phyloP scores from a whole-genome alignment of 805 yeast species.

The Myxozyma geophila region DNA sequence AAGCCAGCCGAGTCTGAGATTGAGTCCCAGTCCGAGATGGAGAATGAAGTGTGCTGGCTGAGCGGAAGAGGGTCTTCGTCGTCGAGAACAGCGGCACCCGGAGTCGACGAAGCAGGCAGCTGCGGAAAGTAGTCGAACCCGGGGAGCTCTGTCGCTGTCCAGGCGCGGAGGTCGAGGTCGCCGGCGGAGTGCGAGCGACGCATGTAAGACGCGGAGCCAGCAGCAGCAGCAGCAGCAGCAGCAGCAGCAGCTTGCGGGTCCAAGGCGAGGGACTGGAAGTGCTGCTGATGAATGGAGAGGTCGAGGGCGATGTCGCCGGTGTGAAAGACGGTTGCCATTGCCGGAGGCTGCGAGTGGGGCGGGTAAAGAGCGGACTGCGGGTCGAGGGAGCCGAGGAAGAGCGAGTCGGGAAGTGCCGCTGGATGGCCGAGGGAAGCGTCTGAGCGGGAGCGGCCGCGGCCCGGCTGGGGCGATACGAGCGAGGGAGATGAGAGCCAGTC shows the following conservation, averaged over 20 bases:
- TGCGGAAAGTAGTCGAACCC: too few species aligned
- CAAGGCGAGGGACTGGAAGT: background rate
- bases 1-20: too few species aligned
- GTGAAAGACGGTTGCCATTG: background rate
- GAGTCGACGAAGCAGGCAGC: too few species aligned
- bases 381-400: too few species aligned
- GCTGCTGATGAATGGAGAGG: slow-evolving; percentile 1
- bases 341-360: too few species aligned
- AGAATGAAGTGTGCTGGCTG: too few species aligned
- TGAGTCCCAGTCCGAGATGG: too few species aligned
- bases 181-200: slow-evolving; percentile 15
- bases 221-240: background rate
- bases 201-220: background rate
- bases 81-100: too few species aligned
- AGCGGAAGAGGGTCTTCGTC: too few species aligned
- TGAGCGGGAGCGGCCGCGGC: background rate
- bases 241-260: too few species aligned
- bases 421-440: background rate
- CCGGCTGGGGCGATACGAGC: background rate
- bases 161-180: background rate
- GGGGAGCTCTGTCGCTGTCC: background rate
- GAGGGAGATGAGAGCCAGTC: background rate
- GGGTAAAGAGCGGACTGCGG: too few species aligned
- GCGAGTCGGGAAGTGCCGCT: background rate
- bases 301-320: slow-evolving; percentile 10